Base-by-base conservation (phyloP, 2,329 filamentous ascomycete species). In the Cryphonectria naterciae region DNA sequence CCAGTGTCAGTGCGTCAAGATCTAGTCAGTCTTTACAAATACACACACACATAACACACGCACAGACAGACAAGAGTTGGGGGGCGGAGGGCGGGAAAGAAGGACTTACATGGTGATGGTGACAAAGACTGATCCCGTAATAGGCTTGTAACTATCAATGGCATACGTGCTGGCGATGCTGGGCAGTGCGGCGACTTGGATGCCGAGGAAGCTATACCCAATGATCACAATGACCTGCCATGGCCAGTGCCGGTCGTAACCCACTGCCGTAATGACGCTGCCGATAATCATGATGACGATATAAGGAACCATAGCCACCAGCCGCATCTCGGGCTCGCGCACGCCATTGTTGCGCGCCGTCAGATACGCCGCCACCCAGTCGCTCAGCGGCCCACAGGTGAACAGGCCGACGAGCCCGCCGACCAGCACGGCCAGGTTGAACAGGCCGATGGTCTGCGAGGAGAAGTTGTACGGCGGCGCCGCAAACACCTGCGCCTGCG, bases 141-240 rank as follows among this genome's bases (percentile, higher is more conserved):
- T 86, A 0, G 89, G 88, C 79, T 91, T 91, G 78, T 91, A 91
- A 69, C 84, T 86, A 77, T 91, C 89, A 22, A 91, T 85, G 0
- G 88, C 87, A 75, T 91, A 91, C 2, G 82, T 88, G 46, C 82
- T 86, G 5, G 81, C 83, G 70, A 91, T 91, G 17, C 85, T 84
- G 0, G 89, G 89, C 17, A 91, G 78, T 0, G 87, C 88, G 5
- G 78, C 75, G 5, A 81, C 78, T 71, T 80, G 78, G 28, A 80
- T 74, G 2, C 80, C 80, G 0, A 77, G 68, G 41, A 75, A 75
- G 0, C 73, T 81, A 73, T 85, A 87, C 1, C 85, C 85, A 72
- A 85, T 77, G 2, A 87, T 78, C 17, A 87, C 77, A 65, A 86
- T 84, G 5, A 80, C 80, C 43, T 80, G 79, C 85, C 85, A 87